These are phyloP conservation scores for Mortierella alpina DNA, from an alignment of 192 early-diverging fungal genomes.

Conservation along the genomic window DNA sequence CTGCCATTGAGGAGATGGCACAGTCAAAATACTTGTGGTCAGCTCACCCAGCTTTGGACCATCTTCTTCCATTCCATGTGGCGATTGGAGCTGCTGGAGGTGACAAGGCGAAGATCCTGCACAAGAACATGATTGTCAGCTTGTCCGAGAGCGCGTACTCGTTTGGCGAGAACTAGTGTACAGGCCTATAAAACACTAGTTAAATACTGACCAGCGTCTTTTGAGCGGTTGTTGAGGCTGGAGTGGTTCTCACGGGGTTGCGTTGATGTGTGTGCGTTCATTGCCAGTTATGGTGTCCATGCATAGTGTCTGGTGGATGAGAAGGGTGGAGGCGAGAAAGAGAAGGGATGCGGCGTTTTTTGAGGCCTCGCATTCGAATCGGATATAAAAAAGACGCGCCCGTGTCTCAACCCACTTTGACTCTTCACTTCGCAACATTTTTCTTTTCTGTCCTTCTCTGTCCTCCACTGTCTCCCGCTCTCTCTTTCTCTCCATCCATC, in stretches of 20 bases:
- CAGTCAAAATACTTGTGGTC: constrained; percentile 55
- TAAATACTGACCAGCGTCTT: too few relatives aligned
- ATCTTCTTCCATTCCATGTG: constrained; percentile 76
- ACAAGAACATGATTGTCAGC: constrained; percentile 47
- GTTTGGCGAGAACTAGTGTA: constrained; percentile 34
- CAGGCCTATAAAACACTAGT: too few relatives aligned
- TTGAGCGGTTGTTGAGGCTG: too few relatives aligned
- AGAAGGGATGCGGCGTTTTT: too few relatives aligned
- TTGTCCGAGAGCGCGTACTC: constrained; percentile 39
- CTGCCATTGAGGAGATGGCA: constrained; percentile 54
- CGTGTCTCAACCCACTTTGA: background rate
- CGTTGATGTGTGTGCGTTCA: too few relatives aligned
- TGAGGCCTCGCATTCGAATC: too few relatives aligned
- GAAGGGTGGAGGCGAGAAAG: too few relatives aligned
- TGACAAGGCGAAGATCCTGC: constrained; percentile 51
- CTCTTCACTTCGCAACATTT: background rate
- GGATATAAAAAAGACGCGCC: background rate
- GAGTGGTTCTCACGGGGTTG: too few relatives aligned
- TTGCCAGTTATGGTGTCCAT: too few relatives aligned
- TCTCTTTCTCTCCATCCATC: background rate
- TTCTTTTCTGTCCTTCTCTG: too few relatives aligned
- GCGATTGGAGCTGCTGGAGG: constrained; percentile 70
- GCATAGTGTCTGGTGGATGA: too few relatives aligned
- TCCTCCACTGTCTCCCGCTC: too few relatives aligned
- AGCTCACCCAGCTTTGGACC: constrained; percentile 75